Base-by-base conservation (phyloP, 169 alveolate species). In the Toxoplasma gondii region DNA sequence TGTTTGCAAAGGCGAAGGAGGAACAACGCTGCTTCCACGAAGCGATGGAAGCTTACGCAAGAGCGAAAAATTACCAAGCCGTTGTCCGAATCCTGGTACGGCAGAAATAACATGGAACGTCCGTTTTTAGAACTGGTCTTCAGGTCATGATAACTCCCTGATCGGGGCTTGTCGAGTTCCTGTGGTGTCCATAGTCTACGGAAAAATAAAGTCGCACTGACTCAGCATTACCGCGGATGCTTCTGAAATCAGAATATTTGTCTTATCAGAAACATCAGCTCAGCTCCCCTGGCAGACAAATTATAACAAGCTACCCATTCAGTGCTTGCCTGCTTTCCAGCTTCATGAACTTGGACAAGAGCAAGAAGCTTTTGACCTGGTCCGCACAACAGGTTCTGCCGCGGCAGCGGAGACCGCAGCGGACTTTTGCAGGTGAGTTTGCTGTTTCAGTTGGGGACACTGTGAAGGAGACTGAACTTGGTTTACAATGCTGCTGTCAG, bases 1-100 rank as follows among this genome's bases (percentile, higher is more conserved):
- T 44, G 36, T 43, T 36, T 12, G 90, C 90, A 31, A 16, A 82
- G 64, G 90, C 90, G 90, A 82, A 82, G 90, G 90, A 82, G 67
- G 64, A 16, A 17, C 69, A 41, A 82, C 54, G 90, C 67, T 38
- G 29, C 64, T 82, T 82, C 38, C 54, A 36, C 9, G 53, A 38
- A 0, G 90, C 90, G 10, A 49, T 82, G 44, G 90, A 36, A 41
- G 67, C 54, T 7, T 82, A 82, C 90, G 41, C n/a, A 43, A 5
- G 36, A 36, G 90, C 90, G 69, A 38, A 82, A 16, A 5, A 82
- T 43, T 39, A 41, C 34, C 90, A 38, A 36, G 90, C 90, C 67
- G 90, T 44, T 24, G 90, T 82, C 31, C n/a, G 41, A 43, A 82
- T 82, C 1, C 1, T 39, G 90, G 90, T 82, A 82, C 29, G 9